phyloP scores from a whole-genome alignment of 176 grass and related monocot genomes.

The Avena atlantica region DNA sequence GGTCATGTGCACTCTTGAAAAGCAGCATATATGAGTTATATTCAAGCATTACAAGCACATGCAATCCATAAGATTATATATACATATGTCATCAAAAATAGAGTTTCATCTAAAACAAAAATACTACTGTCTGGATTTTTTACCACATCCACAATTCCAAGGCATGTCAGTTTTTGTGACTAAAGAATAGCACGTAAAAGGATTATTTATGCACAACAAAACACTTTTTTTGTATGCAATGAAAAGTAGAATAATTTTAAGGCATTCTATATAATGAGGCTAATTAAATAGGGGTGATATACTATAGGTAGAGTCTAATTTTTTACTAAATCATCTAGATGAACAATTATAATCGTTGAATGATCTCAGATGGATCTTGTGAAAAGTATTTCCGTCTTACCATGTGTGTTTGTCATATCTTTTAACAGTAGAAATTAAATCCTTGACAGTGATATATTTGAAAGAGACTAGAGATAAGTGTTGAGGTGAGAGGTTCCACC shows the following conservation, averaged over 20 bases:
- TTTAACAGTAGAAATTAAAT: not conserved
- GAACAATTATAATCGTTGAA: not conserved
- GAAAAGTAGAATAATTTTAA: not conserved
- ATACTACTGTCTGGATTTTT: not conserved
- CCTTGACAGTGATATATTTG: not conserved
- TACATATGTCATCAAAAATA: not conserved
- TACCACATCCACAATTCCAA: not conserved
- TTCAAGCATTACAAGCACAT: not conserved
- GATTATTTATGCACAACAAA: not conserved
- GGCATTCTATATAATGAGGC: not conserved
- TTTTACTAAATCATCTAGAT: not conserved
- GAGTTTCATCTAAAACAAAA: not conserved
- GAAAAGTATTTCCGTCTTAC: not conserved
- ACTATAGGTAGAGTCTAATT: not conserved
- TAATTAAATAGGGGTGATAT: not conserved
- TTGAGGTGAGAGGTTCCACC: no score
- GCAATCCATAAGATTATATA: not conserved
- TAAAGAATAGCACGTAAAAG: not conserved
- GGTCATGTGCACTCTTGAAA: not conserved
- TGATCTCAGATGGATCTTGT: not conserved
- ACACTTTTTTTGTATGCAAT: not conserved
- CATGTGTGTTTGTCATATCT: not conserved
- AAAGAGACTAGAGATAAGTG: not conserved
- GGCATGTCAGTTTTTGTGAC: not conserved
- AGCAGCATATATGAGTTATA: not conserved